Percentiles rank a stretch among this genome's conserved stretches.
Conservation (phyloP, 345 rosid genomes). For the Camelina hispida region DNA sequence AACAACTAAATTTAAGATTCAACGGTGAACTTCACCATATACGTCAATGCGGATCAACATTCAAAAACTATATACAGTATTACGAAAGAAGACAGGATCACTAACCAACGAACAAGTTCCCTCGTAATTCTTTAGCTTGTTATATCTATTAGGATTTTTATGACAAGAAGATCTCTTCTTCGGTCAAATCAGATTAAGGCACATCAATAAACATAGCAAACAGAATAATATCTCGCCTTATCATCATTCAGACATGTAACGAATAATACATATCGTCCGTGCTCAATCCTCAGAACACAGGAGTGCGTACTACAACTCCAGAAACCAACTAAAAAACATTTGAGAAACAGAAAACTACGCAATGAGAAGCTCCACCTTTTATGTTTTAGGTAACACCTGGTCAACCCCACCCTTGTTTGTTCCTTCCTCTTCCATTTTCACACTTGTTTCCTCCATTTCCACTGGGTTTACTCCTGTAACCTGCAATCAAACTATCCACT, state of each 20-base stretch:
- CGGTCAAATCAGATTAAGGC: constrained; percentile 4
- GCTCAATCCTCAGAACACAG: constrained; percentile 25
- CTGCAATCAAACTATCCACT: constrained; percentile 51
- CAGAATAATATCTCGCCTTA: neutral
- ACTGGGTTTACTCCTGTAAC: constrained; percentile 53
- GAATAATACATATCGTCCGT: constrained; percentile 28
- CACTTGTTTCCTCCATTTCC: constrained; percentile 65
- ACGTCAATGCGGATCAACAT: no score
- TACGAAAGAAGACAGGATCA: no score
- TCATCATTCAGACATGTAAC: constrained; percentile 28
- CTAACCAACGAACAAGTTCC: no score
- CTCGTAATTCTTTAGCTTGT: no score
- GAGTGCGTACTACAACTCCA: neutral
- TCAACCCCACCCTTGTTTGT: constrained; percentile 55
- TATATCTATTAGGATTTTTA: neutral
- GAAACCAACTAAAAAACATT: constrained; percentile 15
- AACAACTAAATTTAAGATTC: no score
- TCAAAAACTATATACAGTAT: no score
- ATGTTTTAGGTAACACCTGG: constrained; percentile 58
- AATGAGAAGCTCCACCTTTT: constrained; percentile 27
- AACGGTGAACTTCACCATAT: no score
- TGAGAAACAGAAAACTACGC: constrained; percentile 19
- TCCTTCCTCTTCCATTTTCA: constrained; percentile 73
- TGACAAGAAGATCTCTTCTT: neutral
- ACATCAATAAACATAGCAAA: constrained; percentile 8